A percentile compares a stretch with the other conserved stretches of the same genome.
Conservation (phyloP, 2,329 filamentous ascomycete genomes). For the Periconia macrospinosa region DNA sequence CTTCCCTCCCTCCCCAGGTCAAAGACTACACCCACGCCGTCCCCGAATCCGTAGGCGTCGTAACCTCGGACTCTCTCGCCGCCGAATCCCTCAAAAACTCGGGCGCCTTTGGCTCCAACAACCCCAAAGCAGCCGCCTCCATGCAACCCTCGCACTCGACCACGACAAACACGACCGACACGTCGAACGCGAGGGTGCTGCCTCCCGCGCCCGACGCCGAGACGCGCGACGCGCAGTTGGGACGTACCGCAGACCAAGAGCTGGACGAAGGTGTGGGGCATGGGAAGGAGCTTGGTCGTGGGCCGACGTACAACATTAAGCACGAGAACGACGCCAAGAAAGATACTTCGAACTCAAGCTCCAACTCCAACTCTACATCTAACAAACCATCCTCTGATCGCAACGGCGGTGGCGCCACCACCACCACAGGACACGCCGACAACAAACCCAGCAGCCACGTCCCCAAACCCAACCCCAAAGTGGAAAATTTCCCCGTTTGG, state of each 20-base stretch:
- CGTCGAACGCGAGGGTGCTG: constrained; percentile 55
- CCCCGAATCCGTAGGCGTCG: constrained; percentile 64
- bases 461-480: too few relatives aligned
- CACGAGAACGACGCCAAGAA: too few relatives aligned
- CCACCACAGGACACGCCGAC: too few relatives aligned
- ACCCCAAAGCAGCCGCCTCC: constrained; percentile 56
- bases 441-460: too few relatives aligned
- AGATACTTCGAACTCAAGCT: constrained; percentile 3
- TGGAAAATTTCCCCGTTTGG: too few relatives aligned
- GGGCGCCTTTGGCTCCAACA: constrained; percentile 63
- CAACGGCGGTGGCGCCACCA: too few relatives aligned
- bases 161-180: constrained; percentile 60
- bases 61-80: constrained; percentile 72
- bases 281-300: constrained; percentile 39
- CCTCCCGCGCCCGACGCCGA: constrained; percentile 51
- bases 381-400: constrained; percentile 12
- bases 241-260: constrained; percentile 43
- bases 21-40: constrained; percentile 53
- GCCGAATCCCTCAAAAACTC: constrained; percentile 66
- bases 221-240: constrained; percentile 47
- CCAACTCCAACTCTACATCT: constrained; percentile 41
- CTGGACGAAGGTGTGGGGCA: constrained; percentile 44
- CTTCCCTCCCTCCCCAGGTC: background rate
- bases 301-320: constrained; percentile 35
- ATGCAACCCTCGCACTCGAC: constrained; percentile 55